Conservation (phyloP, 1,139 yeast genomes). For the Yamadazyma taylorii region DNA sequence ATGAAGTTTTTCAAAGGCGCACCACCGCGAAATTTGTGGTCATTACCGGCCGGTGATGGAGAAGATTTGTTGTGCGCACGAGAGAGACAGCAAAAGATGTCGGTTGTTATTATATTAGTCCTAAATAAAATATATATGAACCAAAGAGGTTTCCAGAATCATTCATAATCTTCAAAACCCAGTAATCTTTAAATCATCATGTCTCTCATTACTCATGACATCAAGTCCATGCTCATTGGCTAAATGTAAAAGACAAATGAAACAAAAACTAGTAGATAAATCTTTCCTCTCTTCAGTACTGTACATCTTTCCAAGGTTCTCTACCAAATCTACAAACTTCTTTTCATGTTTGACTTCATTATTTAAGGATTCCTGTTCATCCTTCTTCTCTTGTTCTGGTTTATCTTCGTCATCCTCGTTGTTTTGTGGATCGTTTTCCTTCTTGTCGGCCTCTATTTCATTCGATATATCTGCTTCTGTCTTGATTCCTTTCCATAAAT, state of each 20-base stretch:
- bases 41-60: too few relatives aligned
- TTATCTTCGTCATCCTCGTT: background rate
- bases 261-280: slow-evolving; percentile 83
- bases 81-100: too few relatives aligned
- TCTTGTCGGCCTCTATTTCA: slow-evolving; percentile 4
- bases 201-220: slow-evolving; percentile 55
- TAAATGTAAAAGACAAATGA: slow-evolving; percentile 78
- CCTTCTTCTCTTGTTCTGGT: slow-evolving; percentile 7
- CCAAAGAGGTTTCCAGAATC: too few relatives aligned
- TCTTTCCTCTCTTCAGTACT: slow-evolving; percentile 56
- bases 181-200: slow-evolving; percentile 58
- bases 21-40: too few relatives aligned
- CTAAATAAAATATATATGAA: too few relatives aligned
- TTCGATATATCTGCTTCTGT: slow-evolving; percentile 12
- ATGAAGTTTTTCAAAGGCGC: too few relatives aligned
- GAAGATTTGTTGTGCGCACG: too few relatives aligned
- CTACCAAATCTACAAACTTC: slow-evolving; percentile 48
- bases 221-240: slow-evolving; percentile 85
- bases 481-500: slow-evolving; percentile 68
- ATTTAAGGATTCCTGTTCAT: background rate
- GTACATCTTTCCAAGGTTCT: slow-evolving; percentile 54
- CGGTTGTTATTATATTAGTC: too few relatives aligned
- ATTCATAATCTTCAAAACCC: slow-evolving; percentile 32
- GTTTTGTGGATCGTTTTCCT: slow-evolving; percentile 10
- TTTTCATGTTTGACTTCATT: slow-evolving; percentile 6